phyloP scores from a whole-genome alignment of 768 basidiomycete species.

The Pisolithus orientalis region DNA sequence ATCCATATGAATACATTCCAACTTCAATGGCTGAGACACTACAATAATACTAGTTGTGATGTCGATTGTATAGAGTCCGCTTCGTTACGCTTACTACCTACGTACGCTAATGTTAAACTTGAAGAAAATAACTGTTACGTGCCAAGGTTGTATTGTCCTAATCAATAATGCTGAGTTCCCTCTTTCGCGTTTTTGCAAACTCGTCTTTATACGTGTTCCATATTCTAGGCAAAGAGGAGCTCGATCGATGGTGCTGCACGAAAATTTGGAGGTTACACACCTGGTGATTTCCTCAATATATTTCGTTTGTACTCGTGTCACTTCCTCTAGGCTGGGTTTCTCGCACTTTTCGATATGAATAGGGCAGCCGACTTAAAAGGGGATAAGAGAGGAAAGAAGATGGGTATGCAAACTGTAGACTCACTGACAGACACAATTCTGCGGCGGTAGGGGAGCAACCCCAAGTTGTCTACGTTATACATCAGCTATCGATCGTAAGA shows the following conservation, averaged over 20 bases:
- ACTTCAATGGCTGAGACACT: neutral
- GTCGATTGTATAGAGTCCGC: neutral
- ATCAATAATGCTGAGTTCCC: conserved; percentile 75
- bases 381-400: neutral
- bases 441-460: conserved; percentile 92
- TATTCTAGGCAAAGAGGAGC: conserved; percentile 46
- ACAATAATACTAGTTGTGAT: too few relatives aligned
- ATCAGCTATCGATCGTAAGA: neutral
- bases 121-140: neutral
- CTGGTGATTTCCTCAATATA: conserved; percentile 92
- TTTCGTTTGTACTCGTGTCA: conserved; percentile 69
- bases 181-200: conserved; percentile 77
- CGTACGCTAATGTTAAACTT: neutral
- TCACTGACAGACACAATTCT: conserved; percentile 94
- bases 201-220: conserved; percentile 96
- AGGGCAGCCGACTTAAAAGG: conserved; percentile 71
- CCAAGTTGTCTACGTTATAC: conserved; percentile 69
- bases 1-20: neutral
- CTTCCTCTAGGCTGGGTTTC: conserved; percentile 75
- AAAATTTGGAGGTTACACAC: conserved; percentile 37
- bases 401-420: conserved; percentile 29
- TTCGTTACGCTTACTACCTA: neutral
- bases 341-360: conserved; percentile 73
- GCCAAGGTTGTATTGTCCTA: conserved; percentile 22
- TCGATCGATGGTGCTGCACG: neutral